phyloP scores from a whole-genome alignment of 2,329 filamentous ascomycete genomes.

The Stagonosporopsis vannaccii region DNA sequence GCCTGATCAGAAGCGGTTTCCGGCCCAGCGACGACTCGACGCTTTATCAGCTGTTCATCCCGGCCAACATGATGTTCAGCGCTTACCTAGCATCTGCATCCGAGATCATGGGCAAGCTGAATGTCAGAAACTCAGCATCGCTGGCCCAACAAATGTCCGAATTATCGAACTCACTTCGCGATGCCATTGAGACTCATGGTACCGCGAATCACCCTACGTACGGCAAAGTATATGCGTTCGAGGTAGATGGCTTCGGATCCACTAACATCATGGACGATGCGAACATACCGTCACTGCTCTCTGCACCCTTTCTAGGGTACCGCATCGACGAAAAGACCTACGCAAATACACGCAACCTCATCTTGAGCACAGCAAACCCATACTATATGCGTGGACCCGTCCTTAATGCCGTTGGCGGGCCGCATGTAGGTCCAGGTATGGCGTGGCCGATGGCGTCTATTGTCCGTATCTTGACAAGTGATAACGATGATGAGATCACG shows the following conservation, averaged over 20 bases:
- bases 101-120: slow-evolving; percentile 61
- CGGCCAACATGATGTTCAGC: slow-evolving; percentile 74
- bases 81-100: slow-evolving; percentile 64
- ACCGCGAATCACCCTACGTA: slow-evolving; percentile 49
- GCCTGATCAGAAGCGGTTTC: slow-evolving; percentile 59
- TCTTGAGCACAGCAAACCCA: slow-evolving; percentile 56
- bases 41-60: slow-evolving; percentile 59
- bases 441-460: slow-evolving; percentile 63
- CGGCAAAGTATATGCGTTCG: slow-evolving; percentile 57
- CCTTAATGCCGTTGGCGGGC: slow-evolving; percentile 58
- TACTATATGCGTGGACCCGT: slow-evolving; percentile 60
- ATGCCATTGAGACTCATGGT: slow-evolving; percentile 55
- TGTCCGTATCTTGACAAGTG: slow-evolving; percentile 59
- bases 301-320: slow-evolving; percentile 70
- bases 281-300: slow-evolving; percentile 72
- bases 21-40: slow-evolving; percentile 60
- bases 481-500: slow-evolving; percentile 57
- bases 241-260: slow-evolving; percentile 56
- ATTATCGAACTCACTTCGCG: slow-evolving; percentile 58
- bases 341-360: slow-evolving; percentile 54
- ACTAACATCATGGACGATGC: slow-evolving; percentile 74
- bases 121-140: slow-evolving; percentile 53
- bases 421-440: slow-evolving; percentile 55
- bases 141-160: slow-evolving; percentile 64
- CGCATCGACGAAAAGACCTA: slow-evolving; percentile 53